Conservation (phyloP, 2,329 filamentous ascomycete genomes). For the Calonectria crousiana region DNA sequence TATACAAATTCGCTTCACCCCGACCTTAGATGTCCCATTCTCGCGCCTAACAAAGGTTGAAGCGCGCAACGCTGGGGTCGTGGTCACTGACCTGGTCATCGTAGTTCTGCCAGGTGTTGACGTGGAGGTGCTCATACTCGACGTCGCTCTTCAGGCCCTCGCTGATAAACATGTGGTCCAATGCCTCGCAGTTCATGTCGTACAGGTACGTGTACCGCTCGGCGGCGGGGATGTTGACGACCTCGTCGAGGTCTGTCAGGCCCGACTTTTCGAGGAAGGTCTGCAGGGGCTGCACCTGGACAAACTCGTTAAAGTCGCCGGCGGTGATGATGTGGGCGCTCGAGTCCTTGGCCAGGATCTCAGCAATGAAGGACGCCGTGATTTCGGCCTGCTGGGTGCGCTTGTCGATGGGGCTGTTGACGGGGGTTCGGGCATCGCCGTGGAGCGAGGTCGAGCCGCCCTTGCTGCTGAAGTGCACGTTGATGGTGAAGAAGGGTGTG, state of each 20-base stretch:
- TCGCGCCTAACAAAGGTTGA: constrained; percentile 66
- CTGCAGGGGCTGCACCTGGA: constrained; percentile 70
- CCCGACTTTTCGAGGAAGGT: constrained; percentile 66
- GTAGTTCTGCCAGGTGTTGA: constrained; percentile 75
- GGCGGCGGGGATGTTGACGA: constrained; percentile 59
- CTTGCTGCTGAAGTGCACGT: constrained; percentile 77
- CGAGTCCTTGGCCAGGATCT: constrained; percentile 68
- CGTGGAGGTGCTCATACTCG: constrained; percentile 75
- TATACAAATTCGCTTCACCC: neutral
- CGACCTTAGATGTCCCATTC: neutral
- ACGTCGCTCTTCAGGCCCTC: constrained; percentile 58
- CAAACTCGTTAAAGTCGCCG: constrained; percentile 81
- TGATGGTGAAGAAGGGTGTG: constrained; percentile 75
- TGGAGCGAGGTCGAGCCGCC: constrained; percentile 74
- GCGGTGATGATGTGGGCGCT: constrained; percentile 70
- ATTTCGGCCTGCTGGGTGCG: constrained; percentile 68
- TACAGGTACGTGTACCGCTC: constrained; percentile 81
- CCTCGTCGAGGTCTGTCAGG: constrained; percentile 73
- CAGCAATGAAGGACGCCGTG: constrained; percentile 68
- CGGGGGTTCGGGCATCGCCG: constrained; percentile 74
- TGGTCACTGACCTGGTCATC: constrained; percentile 74
- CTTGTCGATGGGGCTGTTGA: constrained; percentile 73
- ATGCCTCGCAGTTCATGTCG: constrained; percentile 76
- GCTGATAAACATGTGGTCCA: constrained; percentile 79
- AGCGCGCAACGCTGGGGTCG: constrained; percentile 74